Evolutionary conservation across 257 asterid species (phyloP), one percentile per base, ranked within the genome.

Genomic region (Lithospermum erythrorhizon): DNA sequence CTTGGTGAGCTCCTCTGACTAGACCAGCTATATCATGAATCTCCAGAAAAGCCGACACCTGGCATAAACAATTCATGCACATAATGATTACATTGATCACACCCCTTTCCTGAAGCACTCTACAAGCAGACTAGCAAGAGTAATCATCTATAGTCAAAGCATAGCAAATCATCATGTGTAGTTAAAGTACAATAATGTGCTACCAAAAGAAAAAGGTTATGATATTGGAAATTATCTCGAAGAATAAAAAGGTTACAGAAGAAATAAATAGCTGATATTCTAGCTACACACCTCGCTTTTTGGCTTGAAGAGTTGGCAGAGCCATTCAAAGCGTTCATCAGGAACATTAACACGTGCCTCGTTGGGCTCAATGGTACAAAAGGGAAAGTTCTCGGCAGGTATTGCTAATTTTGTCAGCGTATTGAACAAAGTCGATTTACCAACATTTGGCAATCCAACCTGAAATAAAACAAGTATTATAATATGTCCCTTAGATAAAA

Each of bases 361-460:
- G 55, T 89, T 93, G 64, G 99, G 99, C 82, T 93, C 95, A 53
- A 93, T 89, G 63, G 99, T 93, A 75, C 97, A 89, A 70, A 93
- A 93, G 0, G 99, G 99, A 53, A 93, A 93, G 81, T 93, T 86
- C 63, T 93, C 99, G 21, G 99, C 99, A 2, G 99, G 97, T 62
- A 93, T 93, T 53, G 97, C 79, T 68, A 93, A 61, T 87, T 93
- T 93, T 58, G 99, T 93, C 45, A 93, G 97, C 3, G 99, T 93
- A 81, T 93, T 93, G 75, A 93, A 93, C n/a, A 89, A 89, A 47
- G 99, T 89, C 16, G 97, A 89, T 67, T 93, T 93, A 32, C 96
- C 97, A 37, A 89, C 99, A 80, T 93, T 93, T 21, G 99, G 99
- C 83, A 93, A 73, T 71, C 97, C 99, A 61, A 93, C 99, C 99